phyloP scores from a whole-genome alignment of 768 basidiomycete genomes.

The Mycena leptocephala region DNA sequence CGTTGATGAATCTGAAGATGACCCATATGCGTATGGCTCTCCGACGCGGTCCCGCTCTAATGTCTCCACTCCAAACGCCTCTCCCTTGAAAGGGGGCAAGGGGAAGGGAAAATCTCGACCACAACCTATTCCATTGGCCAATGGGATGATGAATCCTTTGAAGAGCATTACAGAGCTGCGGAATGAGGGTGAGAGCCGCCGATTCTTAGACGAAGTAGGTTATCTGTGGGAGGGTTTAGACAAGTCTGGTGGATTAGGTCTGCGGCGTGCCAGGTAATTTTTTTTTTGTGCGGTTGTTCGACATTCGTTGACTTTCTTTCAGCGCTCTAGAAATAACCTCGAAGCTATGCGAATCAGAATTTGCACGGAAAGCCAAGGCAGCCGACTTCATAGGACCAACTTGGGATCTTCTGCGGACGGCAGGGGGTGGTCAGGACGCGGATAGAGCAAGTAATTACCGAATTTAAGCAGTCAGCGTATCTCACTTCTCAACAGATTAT shows the following conservation, averaged over 20 bases:
- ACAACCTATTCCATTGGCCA: conserved; percentile 55
- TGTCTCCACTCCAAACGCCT: conserved; percentile 52
- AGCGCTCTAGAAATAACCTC: conserved; percentile 86
- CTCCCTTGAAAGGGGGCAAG: conserved; percentile 57
- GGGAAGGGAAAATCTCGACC: conserved; percentile 54
- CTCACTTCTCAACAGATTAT: conserved; percentile 63
- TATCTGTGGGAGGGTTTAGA: conserved; percentile 90
- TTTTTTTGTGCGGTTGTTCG: conserved; percentile 17
- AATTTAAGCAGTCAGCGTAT: neutral
- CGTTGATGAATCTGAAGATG: conserved; percentile 85
- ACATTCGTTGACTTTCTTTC: neutral
- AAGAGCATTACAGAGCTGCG: conserved; percentile 88
- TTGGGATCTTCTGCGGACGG: conserved; percentile 76
- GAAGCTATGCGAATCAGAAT: conserved; percentile 82
- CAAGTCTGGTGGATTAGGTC: conserved; percentile 61
- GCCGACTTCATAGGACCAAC: conserved; percentile 80
- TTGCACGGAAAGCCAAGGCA: conserved; percentile 84
- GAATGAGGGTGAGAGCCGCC: conserved; percentile 84
- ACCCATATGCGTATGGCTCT: conserved; percentile 59
- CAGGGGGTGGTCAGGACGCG: conserved; percentile 74
- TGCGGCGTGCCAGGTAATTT: conserved; percentile 80
- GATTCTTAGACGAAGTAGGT: conserved; percentile 89
- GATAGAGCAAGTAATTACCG: conserved; percentile 58
- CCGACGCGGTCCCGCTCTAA: conserved; percentile 50
- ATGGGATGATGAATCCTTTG: conserved; percentile 79